Percentiles rank a stretch among this genome's conserved stretches.
Evolutionary conservation across 139 green algal genomes (phyloP).

Genomic region (Ostreobium quekettii): DNA sequence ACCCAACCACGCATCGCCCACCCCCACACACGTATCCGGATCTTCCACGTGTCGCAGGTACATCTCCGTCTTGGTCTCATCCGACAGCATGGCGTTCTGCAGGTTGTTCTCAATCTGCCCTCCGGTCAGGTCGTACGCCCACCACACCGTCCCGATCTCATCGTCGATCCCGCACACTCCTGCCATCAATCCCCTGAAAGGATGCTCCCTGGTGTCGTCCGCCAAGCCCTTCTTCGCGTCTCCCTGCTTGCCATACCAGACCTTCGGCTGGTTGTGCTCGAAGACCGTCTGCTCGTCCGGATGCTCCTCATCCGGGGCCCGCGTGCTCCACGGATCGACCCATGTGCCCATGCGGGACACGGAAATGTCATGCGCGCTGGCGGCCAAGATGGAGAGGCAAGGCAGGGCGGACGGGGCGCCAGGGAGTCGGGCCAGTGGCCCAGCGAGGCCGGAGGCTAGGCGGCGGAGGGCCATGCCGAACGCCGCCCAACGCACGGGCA

Average conservation of each 20-base stretch:
- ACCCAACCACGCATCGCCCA: too few species aligned
- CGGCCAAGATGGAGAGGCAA: too few species aligned
- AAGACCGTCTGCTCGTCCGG: neutral
- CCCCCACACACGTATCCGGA: constrained; percentile 5
- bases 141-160: neutral
- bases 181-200: constrained; percentile 6
- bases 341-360: neutral
- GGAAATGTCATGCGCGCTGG: too few species aligned
- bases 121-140: constrained; percentile 23
- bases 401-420: too few species aligned
- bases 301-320: neutral
- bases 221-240: constrained; percentile 17
- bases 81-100: constrained; percentile 19
- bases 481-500: too few species aligned
- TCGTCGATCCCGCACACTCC: neutral
- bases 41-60: constrained; percentile 12
- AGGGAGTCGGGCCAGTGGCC: too few species aligned
- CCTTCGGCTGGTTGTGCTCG: neutral
- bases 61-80: constrained; percentile 18
- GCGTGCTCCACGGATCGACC: constrained; percentile 1
- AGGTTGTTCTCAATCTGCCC: constrained; percentile 18
- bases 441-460: too few species aligned
- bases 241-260: neutral
- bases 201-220: constrained; percentile 15
- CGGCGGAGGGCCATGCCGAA: too few species aligned